phyloP scores from a whole-genome alignment of 73 alveolate genomes.

The Stentor coeruleus region DNA sequence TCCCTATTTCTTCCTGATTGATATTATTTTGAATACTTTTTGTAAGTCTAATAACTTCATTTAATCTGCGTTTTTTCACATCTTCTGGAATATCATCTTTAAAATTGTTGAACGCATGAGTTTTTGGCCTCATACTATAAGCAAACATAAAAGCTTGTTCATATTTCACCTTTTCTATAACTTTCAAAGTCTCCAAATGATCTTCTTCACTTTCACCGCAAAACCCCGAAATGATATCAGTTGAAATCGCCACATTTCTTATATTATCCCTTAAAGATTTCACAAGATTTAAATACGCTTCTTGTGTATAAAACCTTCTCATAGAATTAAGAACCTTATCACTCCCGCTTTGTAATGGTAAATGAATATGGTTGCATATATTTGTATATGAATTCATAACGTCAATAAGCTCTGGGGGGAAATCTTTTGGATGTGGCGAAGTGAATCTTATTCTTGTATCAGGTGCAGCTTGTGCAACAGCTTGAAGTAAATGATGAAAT shows the following conservation, averaged over 20 bases:
- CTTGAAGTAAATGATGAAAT: conserved; percentile 68
- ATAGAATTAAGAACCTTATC: conserved; percentile 61
- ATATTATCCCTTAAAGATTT: conserved; percentile 50
- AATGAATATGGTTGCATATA: conserved; percentile 76
- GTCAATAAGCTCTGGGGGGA: conserved; percentile 71
- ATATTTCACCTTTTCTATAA: conserved; percentile 58
- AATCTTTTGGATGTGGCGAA: conserved; percentile 89
- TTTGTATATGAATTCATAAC: conserved; percentile 59
- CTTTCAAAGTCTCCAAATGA: conserved; percentile 63
- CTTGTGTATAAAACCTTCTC: conserved; percentile 79
- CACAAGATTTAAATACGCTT: conserved; percentile 58
- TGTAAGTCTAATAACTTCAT: conserved; percentile 48
- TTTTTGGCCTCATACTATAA: conserved; percentile 76
- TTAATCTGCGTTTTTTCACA: conserved; percentile 59
- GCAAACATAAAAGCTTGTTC: conserved; percentile 84
- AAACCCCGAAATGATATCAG: conserved; percentile 80
- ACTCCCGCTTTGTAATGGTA: conserved; percentile 85
- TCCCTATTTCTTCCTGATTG: conserved; percentile 50
- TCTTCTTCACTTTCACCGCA: conserved; percentile 86
- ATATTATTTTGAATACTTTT: conserved; percentile 31
- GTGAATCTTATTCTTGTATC: conserved; percentile 78
- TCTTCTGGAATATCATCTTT: conserved; percentile 80
- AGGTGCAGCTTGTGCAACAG: conserved; percentile 69
- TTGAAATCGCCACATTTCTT: conserved; percentile 71
- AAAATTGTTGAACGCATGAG: conserved; percentile 78